These are phyloP conservation scores for Debaryomycetaceae sp. DNA, from an alignment of 1,139 yeast species.

Conservation along the genomic window DNA sequence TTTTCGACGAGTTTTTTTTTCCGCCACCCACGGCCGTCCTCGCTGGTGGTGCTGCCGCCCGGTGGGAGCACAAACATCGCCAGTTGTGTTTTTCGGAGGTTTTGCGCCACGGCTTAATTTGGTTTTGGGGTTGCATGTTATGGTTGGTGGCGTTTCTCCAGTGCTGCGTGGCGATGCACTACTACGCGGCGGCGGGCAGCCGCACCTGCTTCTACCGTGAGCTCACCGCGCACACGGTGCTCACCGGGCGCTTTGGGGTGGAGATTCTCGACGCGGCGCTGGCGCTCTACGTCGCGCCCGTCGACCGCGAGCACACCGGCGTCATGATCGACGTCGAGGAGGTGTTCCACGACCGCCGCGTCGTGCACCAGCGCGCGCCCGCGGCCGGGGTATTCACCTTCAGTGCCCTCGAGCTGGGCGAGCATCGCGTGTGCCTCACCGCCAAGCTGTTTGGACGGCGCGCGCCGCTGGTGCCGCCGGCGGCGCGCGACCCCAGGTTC, in stretches of 20 bases:
- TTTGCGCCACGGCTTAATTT: no score
- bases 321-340: constrained; percentile 51
- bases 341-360: constrained; percentile 65
- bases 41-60: no score
- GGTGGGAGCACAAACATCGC: no score
- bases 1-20: not conserved
- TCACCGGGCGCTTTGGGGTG: constrained; percentile 56
- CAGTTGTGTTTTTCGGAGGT: no score
- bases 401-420: constrained; percentile 67
- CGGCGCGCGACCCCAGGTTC: constrained; percentile 43
- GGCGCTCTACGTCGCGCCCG: constrained; percentile 41
- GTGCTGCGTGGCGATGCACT: constrained; percentile 24
- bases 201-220: constrained; percentile 67
- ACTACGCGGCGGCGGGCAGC: constrained; percentile 54
- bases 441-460: constrained; percentile 44
- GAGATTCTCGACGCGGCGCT: constrained; percentile 49
- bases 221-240: constrained; percentile 52
- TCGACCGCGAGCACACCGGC: constrained; percentile 25
- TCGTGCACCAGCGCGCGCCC: constrained; percentile 58
- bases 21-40: no score
- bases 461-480: constrained; percentile 9
- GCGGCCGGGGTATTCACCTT: constrained; percentile 64
- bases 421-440: constrained; percentile 67
- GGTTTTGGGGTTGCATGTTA: no score
- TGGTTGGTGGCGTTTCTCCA: not conserved